Conservation (phyloP, 345 rosid species). For the Clarkia xantiana region DNA sequence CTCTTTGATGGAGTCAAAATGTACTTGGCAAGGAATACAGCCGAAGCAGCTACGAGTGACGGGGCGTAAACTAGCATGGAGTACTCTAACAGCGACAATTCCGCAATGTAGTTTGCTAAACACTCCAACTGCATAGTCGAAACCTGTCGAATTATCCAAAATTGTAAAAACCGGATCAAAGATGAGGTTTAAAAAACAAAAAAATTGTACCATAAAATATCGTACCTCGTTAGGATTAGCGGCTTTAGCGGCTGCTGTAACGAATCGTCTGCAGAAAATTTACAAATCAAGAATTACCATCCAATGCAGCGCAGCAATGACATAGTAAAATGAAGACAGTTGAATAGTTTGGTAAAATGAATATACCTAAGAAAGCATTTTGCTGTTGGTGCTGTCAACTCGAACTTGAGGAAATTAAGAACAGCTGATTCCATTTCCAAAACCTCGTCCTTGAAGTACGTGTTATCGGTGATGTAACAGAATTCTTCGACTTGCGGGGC, state of each 20-base stretch:
- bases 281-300: too few relatives aligned
- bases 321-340: too few relatives aligned
- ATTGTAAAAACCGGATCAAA: too few relatives aligned
- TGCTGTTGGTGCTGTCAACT: constrained; percentile 83
- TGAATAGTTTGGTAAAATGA: neutral
- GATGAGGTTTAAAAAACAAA: too few relatives aligned
- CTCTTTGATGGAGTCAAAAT: constrained; percentile 53
- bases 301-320: too few relatives aligned
- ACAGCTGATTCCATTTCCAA: constrained; percentile 84
- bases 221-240: too few relatives aligned
- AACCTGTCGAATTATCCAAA: constrained; percentile 16
- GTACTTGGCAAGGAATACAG: constrained; percentile 74
- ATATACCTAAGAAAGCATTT: constrained; percentile 72
- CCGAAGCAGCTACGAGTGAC: constrained; percentile 71
- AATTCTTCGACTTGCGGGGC: constrained; percentile 90
- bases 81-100: constrained; percentile 72
- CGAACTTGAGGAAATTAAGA: constrained; percentile 75
- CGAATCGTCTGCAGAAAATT: too few relatives aligned
- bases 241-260: too few relatives aligned
- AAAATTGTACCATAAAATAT: too few relatives aligned
- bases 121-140: constrained; percentile 65
- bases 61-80: constrained; percentile 61
- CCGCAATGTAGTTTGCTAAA: constrained; percentile 63
- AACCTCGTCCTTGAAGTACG: constrained; percentile 72
- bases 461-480: constrained; percentile 89